Evolutionary conservation across 176 grass and related monocot species (phyloP).

Genomic region (Carex cristatella): DNA sequence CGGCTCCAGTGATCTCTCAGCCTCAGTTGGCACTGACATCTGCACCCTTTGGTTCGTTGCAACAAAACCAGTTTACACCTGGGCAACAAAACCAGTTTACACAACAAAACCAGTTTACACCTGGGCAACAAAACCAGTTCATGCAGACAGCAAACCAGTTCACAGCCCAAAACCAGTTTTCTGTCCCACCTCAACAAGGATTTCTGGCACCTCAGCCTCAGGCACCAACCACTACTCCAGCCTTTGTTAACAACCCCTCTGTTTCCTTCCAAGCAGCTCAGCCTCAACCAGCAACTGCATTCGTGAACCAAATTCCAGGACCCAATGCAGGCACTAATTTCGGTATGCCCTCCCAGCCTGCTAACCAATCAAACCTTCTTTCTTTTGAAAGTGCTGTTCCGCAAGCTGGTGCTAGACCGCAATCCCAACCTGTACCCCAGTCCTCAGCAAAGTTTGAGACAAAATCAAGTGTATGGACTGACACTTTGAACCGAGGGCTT

Average conservation of each 20-base stretch:
- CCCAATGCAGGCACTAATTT: background rate
- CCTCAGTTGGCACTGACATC: constrained; percentile 33
- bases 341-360: background rate
- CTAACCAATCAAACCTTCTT: constrained; percentile 9
- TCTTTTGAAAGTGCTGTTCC: constrained; percentile 51
- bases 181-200: constrained; percentile 35
- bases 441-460: constrained; percentile 74
- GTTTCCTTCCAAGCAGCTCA: constrained; percentile 46
- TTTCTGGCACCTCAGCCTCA: constrained; percentile 24
- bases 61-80: background rate
- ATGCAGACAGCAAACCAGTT: constrained; percentile 4
- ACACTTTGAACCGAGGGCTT: constrained; percentile 82
- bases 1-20: background rate
- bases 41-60: constrained; percentile 25
- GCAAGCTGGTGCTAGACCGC: constrained; percentile 30
- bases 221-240: background rate
- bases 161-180: constrained; percentile 13
- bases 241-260: constrained; percentile 24
- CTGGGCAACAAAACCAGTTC: background rate
- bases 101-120: background rate
- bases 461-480: constrained; percentile 88
- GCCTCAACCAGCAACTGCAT: background rate
- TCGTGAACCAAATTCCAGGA: constrained; percentile 36
- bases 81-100: no score
- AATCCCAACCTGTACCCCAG: constrained; percentile 19